These are phyloP conservation scores for Dryas octopetala DNA, from an alignment of 306 rosid species.

Conservation along the genomic window DNA sequence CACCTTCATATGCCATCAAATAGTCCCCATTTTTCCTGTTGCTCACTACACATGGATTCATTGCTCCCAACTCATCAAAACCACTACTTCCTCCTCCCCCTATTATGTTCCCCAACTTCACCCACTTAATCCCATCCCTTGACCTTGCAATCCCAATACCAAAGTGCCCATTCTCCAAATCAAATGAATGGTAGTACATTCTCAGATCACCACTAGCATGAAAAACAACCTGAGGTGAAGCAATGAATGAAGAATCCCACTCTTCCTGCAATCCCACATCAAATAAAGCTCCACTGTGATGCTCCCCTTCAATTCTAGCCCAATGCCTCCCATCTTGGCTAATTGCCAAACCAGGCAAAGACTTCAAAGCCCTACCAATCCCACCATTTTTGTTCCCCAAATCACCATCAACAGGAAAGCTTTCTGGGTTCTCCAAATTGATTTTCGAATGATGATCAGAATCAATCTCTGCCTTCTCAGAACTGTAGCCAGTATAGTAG, in stretches of 20 bases:
- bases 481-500: constrained; percentile 57
- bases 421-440: constrained; percentile 47
- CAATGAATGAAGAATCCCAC: constrained; percentile 67
- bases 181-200: constrained; percentile 84
- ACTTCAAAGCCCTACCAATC: constrained; percentile 42
- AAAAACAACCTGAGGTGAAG: constrained; percentile 64
- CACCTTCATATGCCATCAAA: constrained; percentile 81
- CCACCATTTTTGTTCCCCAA: not conserved
- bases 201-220: constrained; percentile 70
- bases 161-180: constrained; percentile 47
- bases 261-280: constrained; percentile 65
- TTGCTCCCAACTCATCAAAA: constrained; percentile 63
- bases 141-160: constrained; percentile 76
- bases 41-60: constrained; percentile 52
- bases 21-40: constrained; percentile 54
- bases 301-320: constrained; percentile 91
- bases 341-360: constrained; percentile 73
- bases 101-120: constrained; percentile 65
- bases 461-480: constrained; percentile 39
- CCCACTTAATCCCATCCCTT: constrained; percentile 80
- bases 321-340: constrained; percentile 87
- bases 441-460: constrained; percentile 26
- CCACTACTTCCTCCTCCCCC: constrained; percentile 53
- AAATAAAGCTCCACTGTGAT: constrained; percentile 77
- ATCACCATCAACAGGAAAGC: not conserved